A percentile compares a stretch with the other conserved stretches of the same genome.
phyloP scores from a whole-genome alignment of 768 basidiomycete species.

The Mycena sanguinolenta region DNA sequence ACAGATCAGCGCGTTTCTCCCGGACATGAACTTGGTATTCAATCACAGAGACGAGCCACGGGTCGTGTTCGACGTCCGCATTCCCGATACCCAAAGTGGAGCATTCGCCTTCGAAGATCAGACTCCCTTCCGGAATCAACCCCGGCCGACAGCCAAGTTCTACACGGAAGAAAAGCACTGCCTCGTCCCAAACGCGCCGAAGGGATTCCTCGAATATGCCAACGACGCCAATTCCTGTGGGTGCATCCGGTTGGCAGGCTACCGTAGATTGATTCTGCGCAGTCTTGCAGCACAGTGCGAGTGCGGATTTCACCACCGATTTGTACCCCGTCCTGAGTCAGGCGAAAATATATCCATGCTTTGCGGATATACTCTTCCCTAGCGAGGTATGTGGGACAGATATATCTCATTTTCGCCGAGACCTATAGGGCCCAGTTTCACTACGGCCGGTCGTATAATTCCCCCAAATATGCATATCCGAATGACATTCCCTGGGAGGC shows the following conservation, averaged over 20 bases:
- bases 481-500: slow-evolving; percentile 27
- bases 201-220: slow-evolving; percentile 23
- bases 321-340: slow-evolving; percentile 35
- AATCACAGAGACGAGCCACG: slow-evolving; percentile 43
- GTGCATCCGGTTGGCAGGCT: too few relatives aligned
- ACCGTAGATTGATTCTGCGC: too few relatives aligned
- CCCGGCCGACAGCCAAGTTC: slow-evolving; percentile 26
- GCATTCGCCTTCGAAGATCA: slow-evolving; percentile 14
- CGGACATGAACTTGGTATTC: slow-evolving; percentile 30
- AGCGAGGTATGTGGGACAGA: slow-evolving; percentile 17
- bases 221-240: slow-evolving; percentile 31
- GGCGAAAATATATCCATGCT: slow-evolving; percentile 36
- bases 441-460: slow-evolving; percentile 15
- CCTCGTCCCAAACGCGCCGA: slow-evolving; percentile 17
- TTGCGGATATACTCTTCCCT: slow-evolving; percentile 33
- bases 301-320: slow-evolving; percentile 37
- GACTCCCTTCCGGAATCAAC: slow-evolving; percentile 21
- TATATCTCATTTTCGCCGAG: not conserved
- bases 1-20: slow-evolving; percentile 20
- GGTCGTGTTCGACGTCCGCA: slow-evolving; percentile 31
- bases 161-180: slow-evolving; percentile 31
- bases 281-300: slow-evolving; percentile 35
- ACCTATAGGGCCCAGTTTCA: slow-evolving; percentile 13
- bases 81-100: not conserved
- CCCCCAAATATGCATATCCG: slow-evolving; percentile 30